Base-by-base conservation (phyloP, 176 grass and related monocot species). In the Carex cristatella region DNA sequence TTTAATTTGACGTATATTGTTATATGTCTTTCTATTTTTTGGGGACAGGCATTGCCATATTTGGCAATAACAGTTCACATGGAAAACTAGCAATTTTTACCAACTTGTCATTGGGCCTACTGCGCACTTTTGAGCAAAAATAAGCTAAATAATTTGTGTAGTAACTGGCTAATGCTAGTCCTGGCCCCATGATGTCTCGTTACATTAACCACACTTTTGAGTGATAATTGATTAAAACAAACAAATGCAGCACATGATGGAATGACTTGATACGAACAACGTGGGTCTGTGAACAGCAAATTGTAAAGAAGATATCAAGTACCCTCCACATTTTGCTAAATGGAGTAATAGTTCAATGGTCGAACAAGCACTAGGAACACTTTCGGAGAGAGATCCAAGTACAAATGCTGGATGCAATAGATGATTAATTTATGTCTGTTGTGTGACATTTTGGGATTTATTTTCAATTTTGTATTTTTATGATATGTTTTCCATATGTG, bases 121-220 rank as follows among this genome's bases (percentile, higher is more conserved):
- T 32, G 23, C 7, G 53, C 53, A 35, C 10, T 8, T 57, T 27
- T 55, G 14, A 56, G 2, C 0, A 76, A 57, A 71, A 19, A 71
- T 46, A 6, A n/a, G 37, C 2, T 71, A 71, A 71, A 23, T 23
- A 44, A 69, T 69, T 19, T 56, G 74, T 57, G 13, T 31, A 33
- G 27, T 57, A 78, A 78, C 74, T 78, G 27, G 13, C 51, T 78
- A 77, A 53, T 55, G 48, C 19, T 53, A 4, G 46, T 49, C 16
- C 18, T 51, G 46, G 23, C 51, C 28, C 51, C 49, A 57, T 78
- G 27, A 28, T 78, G 74, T 55, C 11, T 78, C 2, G 23, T 48
- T 78, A 56, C 74, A 57, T 74, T 15, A 57, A 78, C 73, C 51
- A 32, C 27, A 78, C 27, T 74, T 74, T 51, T 51, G 18, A 74